Conservation (phyloP, 768 basidiomycete species). For the Boletus rufocinnamomeus region DNA sequence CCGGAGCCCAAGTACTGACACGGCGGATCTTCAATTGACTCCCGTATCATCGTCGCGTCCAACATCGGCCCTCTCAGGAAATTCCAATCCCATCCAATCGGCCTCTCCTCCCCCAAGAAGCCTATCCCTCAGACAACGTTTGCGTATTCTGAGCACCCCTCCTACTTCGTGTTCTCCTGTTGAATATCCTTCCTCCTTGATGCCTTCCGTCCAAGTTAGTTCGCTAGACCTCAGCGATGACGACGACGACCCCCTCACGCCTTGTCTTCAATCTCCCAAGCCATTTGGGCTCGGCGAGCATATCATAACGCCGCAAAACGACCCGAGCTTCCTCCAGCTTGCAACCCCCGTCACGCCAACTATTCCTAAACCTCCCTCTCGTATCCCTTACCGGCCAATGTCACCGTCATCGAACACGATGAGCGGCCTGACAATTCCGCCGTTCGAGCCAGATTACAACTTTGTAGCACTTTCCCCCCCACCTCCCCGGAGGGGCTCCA, state of each 20-base stretch:
- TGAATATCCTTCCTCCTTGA: constrained; percentile 25
- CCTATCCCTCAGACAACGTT: constrained; percentile 58
- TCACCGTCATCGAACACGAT: constrained; percentile 20
- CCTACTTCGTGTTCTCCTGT: constrained; percentile 36
- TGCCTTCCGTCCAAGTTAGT: constrained; percentile 29
- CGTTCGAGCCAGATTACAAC: constrained; percentile 35
- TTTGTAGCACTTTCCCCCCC: constrained; percentile 61
- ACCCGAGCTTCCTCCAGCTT: constrained; percentile 63
- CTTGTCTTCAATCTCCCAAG: constrained; percentile 15
- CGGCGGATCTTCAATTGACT: constrained; percentile 40
- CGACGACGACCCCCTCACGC: constrained; percentile 32
- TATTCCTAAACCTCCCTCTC: constrained; percentile 20
- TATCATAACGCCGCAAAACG: constrained; percentile 51
- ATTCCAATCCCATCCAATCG: constrained; percentile 29
- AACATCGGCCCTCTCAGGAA: constrained; percentile 38
- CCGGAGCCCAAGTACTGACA: constrained; percentile 36
- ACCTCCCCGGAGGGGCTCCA: constrained; percentile 64
- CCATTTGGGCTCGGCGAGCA: constrained; percentile 54
- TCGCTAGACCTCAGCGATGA: constrained; percentile 30
- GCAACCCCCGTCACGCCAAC: constrained; percentile 45
- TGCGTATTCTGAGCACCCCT: constrained; percentile 69
- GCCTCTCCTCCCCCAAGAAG: constrained; percentile 25
- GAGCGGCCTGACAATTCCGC: constrained; percentile 13
- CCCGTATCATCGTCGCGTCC: constrained; percentile 48
- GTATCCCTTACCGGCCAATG: constrained; percentile 26